These are phyloP conservation scores for Suillus plorans DNA, from an alignment of 768 basidiomycete species.

Conservation along the genomic window DNA sequence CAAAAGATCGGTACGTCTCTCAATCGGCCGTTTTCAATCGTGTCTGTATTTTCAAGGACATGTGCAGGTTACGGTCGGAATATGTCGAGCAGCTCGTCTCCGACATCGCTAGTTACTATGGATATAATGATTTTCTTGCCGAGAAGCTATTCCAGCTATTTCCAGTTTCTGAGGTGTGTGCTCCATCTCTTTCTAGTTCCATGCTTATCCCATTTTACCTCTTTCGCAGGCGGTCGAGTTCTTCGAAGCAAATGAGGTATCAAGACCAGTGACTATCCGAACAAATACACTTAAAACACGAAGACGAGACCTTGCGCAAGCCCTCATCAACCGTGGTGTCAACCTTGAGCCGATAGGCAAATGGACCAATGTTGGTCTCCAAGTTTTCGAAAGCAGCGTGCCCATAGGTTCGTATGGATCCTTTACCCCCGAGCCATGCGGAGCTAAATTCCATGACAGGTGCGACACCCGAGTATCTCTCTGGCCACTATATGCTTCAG, in stretches of 20 bases:
- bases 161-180: conserved; percentile 80
- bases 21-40: conserved; percentile 11
- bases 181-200: conserved; percentile 10
- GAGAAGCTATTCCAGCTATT: conserved; percentile 96
- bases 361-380: conserved; percentile 99
- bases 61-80: conserved; percentile 77
- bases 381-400: conserved; percentile 94
- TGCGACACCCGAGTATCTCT: conserved; percentile 97
- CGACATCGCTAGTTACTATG: conserved; percentile 95
- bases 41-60: conserved; percentile 8
- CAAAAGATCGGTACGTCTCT: conserved; percentile 60
- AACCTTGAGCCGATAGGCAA: conserved; percentile 98
- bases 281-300: conserved; percentile 95
- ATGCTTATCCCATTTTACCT: conserved; percentile 4
- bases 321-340: conserved; percentile 92
- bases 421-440: neutral
- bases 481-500: conserved; percentile 99
- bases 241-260: conserved; percentile 95
- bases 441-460: conserved; percentile 37
- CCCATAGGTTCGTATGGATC: conserved; percentile 69
- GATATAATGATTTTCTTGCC: conserved; percentile 93
- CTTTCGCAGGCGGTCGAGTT: conserved; percentile 87
- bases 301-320: conserved; percentile 91
- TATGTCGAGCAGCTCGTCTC: conserved; percentile 84
- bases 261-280: conserved; percentile 95